Base-by-base conservation (phyloP, 2,329 filamentous ascomycete species). In the Plenodomus biglobosus region DNA sequence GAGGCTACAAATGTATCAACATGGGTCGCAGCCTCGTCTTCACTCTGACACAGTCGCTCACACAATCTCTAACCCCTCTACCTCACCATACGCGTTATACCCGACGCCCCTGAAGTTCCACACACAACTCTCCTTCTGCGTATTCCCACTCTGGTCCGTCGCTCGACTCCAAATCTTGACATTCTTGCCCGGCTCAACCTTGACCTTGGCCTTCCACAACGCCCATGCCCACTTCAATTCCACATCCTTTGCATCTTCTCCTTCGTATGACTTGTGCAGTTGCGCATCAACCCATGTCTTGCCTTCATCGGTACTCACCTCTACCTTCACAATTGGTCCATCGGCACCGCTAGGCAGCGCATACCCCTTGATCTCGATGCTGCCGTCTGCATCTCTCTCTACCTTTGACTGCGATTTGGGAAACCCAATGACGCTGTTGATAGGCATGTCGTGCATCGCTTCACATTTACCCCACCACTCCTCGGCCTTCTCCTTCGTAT, bases 91-190 rank as follows among this genome's bases (percentile, higher is more conserved):
- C 1, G 79, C 82, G 67, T 83, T 82, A 66, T 85, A 85, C 21
- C 74, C 80, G 4, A 85, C 80, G 0, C 82, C 82, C 47, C 82
- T 73, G 49, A 82, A 65, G 64, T 85, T 85, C 82, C 82, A 85
- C 58, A 76, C 65, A 2, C 76, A 73, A 46, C 70, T 70, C 51
- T 73, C 66, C 18, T 65, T 67, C 59, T 85, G 82, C 19, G 69
- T 69, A 59, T 83, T 80, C 3, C 80, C 80, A 20, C 69, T 76
- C 34, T 58, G 68, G 69, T 85, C 82, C 5, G 75, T 80, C 1
- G 80, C 81, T 30, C 78, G 74, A 61, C 80, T 81, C 50, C 78
- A 69, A n/a, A 85, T 73, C 34, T 61, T 75, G 44, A 66, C 74
- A 10, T 68, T 68, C 16, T 65, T 59, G 0, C 78, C 76, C 40